Evolutionary conservation across 345 rosid genomes (phyloP).

Genomic region (Eucalyptus victrix): DNA sequence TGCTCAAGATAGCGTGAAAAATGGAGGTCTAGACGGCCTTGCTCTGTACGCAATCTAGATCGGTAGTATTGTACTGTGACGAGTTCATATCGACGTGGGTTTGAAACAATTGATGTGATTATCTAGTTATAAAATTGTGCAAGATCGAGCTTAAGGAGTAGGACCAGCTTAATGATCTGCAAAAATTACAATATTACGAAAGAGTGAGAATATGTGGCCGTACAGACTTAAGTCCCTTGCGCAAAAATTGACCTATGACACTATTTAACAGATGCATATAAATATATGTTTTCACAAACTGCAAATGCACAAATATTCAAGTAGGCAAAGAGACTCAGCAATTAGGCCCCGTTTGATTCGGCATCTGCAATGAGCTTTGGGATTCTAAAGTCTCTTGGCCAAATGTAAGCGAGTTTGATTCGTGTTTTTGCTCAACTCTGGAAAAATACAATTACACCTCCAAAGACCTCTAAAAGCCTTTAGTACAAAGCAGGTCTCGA

Average conservation of each 20-base stretch:
- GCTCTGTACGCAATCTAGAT: neutral
- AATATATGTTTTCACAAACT: neutral
- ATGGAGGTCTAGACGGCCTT: neutral
- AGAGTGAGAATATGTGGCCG: neutral
- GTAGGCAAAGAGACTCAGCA: rapidly evolving
- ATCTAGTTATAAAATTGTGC: neutral
- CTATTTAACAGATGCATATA: neutral
- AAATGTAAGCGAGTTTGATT: rapidly evolving
- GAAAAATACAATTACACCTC: too few species aligned
- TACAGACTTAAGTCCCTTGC: neutral
- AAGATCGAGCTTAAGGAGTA: neutral
- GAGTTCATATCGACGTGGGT: neutral
- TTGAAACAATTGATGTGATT: neutral
- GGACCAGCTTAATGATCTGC: neutral
- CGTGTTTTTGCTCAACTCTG: too few species aligned
- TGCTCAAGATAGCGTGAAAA: neutral
- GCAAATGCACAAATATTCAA: neutral
- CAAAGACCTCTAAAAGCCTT: rapidly evolving
- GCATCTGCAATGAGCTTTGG: rapidly evolving
- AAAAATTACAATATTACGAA: neutral
- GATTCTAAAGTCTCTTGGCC: rapidly evolving
- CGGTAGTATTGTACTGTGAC: neutral
- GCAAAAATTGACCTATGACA: neutral
- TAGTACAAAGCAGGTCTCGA: rapidly evolving
- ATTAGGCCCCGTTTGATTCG: too few species aligned